phyloP scores from a whole-genome alignment of 1,284 basidiomycete species.

The Pulchroboletus neoregius region DNA sequence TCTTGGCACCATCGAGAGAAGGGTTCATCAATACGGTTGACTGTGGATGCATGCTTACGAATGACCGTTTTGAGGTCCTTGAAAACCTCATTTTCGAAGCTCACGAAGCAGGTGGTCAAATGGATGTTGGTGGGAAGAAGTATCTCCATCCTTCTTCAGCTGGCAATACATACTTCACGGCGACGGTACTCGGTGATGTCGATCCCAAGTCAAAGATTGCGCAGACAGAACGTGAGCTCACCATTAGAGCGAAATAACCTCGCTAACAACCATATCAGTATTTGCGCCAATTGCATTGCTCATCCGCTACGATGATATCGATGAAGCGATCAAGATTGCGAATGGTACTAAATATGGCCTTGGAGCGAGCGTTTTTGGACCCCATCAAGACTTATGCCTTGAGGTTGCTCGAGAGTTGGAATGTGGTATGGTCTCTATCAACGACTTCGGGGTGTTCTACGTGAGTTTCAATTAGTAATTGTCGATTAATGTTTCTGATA shows the following conservation, averaged over 20 bases:
- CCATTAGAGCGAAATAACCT: constrained; percentile 1
- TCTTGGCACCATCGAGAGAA: constrained; percentile 56
- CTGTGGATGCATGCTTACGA: constrained; percentile 78
- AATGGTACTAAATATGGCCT: constrained; percentile 87
- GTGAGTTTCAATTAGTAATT: constrained; percentile 42
- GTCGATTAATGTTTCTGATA: constrained; percentile 9
- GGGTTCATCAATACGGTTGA: constrained; percentile 72
- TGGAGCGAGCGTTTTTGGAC: constrained; percentile 95
- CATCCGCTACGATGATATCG: constrained; percentile 75
- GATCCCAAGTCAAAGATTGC: constrained; percentile 74
- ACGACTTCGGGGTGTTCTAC: constrained; percentile 93
- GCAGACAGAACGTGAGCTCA: constrained; percentile 65
- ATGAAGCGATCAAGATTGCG: constrained; percentile 82
- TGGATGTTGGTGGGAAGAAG: constrained; percentile 64
- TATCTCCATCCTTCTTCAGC: constrained; percentile 64
- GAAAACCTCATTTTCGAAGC: constrained; percentile 73
- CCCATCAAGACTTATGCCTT: constrained; percentile 68
- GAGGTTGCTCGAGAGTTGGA: constrained; percentile 76
- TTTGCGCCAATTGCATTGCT: constrained; percentile 88
- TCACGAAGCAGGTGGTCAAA: constrained; percentile 63
- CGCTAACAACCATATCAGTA: constrained; percentile 43
- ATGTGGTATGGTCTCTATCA: constrained; percentile 96
- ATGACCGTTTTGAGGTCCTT: constrained; percentile 65
- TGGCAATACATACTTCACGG: constrained; percentile 77
- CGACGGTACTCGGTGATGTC: constrained; percentile 85